Evolutionary conservation across 192 early-diverging fungal genomes (phyloP), one percentile per base, ranked within the genome.

Genomic region (Linnemannia exigua): DNA sequence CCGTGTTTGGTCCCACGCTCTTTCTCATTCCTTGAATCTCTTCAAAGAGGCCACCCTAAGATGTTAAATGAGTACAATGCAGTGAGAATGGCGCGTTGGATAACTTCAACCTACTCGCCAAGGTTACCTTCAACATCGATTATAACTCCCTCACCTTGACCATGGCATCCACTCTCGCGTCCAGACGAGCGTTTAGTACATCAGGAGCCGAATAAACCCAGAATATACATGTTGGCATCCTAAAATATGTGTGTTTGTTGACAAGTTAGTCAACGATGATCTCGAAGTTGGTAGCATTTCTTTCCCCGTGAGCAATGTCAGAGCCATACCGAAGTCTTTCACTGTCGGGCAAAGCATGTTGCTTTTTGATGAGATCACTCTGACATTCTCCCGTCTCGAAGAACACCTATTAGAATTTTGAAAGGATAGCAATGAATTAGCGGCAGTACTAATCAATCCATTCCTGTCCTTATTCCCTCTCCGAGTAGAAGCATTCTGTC

Each of bases 131-230:
- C 20, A 46, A 7, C 12, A 31, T 33, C 15, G 25, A 54, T 7
- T 14, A 14, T 58, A 9, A 31, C 1, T 31, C 12, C 58, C 3
- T 12, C 79, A 93, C 95, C 81, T 94, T 87, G 52, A 98, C 92
- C 98, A 99, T 99, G n/a, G 88, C 90, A 77, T 95, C 95, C 3
- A 98, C 95, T 17, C 98, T 93, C 19, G 88, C 85, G 79, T 98
- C 96, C 15, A 99, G 88, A 44, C 98, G 92, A 71, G 91, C 89
- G 61, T 97, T 91, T 17, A 99, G 84, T 22, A 88, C 77, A 9
- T 80, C 79, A 12, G 90, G 88, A 33, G 95, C 94, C 0, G 97
- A 93, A 84, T 97, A 96, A 3, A 98, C 88, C 98, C 98, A 99
- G 66, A 98, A 95, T 28, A 99, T 88, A 46, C 93, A 88, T 0